Conservation (phyloP, 2,329 filamentous ascomycete genomes). For the Colletotrichum lini region DNA sequence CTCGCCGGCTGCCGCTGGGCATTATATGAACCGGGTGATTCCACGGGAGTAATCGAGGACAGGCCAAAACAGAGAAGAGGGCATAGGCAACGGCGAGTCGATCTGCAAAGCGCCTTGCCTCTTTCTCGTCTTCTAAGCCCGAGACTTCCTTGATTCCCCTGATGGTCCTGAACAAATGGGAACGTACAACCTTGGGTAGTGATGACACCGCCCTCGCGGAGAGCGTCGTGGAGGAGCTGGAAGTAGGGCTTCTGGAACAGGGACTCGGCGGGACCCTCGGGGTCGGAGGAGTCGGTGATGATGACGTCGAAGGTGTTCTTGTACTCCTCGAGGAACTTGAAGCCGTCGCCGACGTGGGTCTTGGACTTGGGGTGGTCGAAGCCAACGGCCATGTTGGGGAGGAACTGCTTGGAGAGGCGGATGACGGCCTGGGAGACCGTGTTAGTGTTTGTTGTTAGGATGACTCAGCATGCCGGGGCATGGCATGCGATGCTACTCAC, state of each 20-base stretch:
- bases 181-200: constrained; percentile 99
- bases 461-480: background rate
- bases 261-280: constrained; percentile 94
- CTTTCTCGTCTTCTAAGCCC: constrained; percentile 2
- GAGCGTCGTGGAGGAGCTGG: constrained; percentile 89
- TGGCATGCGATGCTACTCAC: constrained; percentile 53
- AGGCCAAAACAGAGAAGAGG: constrained; percentile 45
- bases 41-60: constrained; percentile 36
- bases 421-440: constrained; percentile 80
- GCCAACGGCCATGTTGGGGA: constrained; percentile 92
- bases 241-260: constrained; percentile 99
- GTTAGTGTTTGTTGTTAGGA: constrained; percentile 6
- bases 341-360: constrained; percentile 95
- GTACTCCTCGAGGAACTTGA: constrained; percentile 97
- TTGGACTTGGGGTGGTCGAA: constrained; percentile 95
- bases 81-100: constrained; percentile 50
- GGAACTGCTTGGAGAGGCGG: constrained; percentile 97
- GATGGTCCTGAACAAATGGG: constrained; percentile 68
- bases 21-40: constrained; percentile 4
- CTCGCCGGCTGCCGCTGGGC: constrained; percentile 37
- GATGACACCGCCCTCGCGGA: constrained; percentile 96
- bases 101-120: constrained; percentile 11
- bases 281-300: constrained; percentile 98
- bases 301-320: constrained; percentile 99
- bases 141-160: constrained; percentile 40